Evolutionary conservation across 139 green algal species (phyloP).

Genomic region (Haematococcus sp.): DNA sequence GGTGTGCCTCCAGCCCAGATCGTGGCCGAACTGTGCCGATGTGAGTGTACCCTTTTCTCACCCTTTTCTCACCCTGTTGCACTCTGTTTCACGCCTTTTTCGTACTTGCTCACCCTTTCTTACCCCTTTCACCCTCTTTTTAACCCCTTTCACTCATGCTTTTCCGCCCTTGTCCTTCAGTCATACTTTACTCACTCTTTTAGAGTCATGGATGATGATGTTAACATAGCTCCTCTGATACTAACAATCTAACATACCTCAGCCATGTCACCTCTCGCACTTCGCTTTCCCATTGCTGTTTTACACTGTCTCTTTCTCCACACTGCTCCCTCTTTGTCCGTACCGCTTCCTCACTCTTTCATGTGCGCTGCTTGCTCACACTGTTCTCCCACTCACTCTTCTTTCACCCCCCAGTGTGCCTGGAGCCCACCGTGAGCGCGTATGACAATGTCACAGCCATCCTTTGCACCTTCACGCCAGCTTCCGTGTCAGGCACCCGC

Average conservation of each 20-base stretch:
- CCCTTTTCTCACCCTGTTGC: neutral
- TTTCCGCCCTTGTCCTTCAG: neutral
- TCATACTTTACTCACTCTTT: too few relatives aligned
- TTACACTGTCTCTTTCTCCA: too few relatives aligned
- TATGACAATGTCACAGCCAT: slow-evolving; percentile 36
- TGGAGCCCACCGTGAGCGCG: slow-evolving; percentile 26
- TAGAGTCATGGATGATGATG: too few relatives aligned
- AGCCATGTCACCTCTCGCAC: neutral
- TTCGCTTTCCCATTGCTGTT: neutral
- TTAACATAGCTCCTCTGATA: too few relatives aligned
- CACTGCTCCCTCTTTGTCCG: neutral
- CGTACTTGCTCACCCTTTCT: neutral
- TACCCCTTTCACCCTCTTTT: neutral
- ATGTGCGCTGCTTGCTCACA: neutral
- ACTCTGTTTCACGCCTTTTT: neutral
- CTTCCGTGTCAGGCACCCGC: neutral
- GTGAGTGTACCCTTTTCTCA: slow-evolving; percentile 3
- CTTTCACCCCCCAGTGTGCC: slow-evolving; percentile 15
- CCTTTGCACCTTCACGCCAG: slow-evolving; percentile 7
- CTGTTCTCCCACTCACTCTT: neutral
- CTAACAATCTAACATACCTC: too few relatives aligned
- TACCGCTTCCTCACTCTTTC: neutral
- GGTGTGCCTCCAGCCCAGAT: slow-evolving; percentile 11
- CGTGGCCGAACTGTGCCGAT: neutral
- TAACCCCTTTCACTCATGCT: neutral